Conservation (phyloP, 2,329 filamentous ascomycete species). For the Beauveria pseudobassiana region DNA sequence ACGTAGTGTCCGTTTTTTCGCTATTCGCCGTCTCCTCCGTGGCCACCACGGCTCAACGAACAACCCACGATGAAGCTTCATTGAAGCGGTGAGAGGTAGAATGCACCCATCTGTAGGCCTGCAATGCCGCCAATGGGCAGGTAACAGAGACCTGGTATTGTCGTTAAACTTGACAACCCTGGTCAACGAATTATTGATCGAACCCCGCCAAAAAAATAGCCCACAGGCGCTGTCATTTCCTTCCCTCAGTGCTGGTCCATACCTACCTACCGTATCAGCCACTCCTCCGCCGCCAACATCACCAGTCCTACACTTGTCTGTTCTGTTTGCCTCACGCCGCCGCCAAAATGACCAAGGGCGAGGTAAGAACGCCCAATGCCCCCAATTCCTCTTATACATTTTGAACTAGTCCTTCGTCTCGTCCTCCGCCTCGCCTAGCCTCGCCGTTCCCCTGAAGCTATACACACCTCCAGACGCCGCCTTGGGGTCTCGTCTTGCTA, state of each 20-base stretch:
- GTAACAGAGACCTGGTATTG: constrained; percentile 10
- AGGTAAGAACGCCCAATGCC: constrained; percentile 32
- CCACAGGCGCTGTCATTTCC: constrained; percentile 18
- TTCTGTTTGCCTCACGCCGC: constrained; percentile 16
- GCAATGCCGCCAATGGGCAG: neutral
- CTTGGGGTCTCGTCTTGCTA: constrained; percentile 8
- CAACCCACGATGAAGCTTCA: constrained; percentile 4
- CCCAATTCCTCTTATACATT: neutral
- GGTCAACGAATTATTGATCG: constrained; percentile 17
- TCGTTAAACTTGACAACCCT: constrained; percentile 4
- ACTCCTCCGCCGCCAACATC: constrained; percentile 17
- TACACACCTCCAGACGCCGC: constrained; percentile 2
- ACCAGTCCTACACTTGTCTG: constrained; percentile 17
- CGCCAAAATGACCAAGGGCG: constrained; percentile 45
- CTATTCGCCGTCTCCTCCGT: neutral
- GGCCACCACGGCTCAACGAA: too few species aligned
- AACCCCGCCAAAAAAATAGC: constrained; percentile 19
- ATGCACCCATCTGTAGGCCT: neutral
- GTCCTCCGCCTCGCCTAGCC: constrained; percentile 12
- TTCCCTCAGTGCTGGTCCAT: constrained; percentile 14
- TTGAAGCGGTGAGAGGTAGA: constrained; percentile 19
- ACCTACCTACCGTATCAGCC: constrained; percentile 7
- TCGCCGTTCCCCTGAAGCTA: constrained; percentile 4
- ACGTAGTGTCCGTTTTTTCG: neutral
- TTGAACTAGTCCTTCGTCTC: neutral